These are phyloP conservation scores for Nemania sp. DNA, from an alignment of 2,329 filamentous ascomycete species.

Conservation along the genomic window DNA sequence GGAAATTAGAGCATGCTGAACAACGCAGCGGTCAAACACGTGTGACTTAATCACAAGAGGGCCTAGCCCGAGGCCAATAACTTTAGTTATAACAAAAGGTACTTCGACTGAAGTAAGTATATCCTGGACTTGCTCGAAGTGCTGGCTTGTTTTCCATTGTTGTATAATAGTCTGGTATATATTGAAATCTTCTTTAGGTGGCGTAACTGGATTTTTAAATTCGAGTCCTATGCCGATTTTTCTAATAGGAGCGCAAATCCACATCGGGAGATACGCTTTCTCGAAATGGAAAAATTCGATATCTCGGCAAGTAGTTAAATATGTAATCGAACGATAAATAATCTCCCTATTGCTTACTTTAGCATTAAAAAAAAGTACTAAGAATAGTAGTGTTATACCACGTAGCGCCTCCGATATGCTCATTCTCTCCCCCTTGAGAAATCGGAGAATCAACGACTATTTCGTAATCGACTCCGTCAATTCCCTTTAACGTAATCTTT, in stretches of 20 bases:
- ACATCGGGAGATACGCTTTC: slow-evolving; percentile 40
- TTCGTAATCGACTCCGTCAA: slow-evolving; percentile 39
- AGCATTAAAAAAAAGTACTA: slow-evolving; percentile 15
- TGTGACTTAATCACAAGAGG: too few species aligned
- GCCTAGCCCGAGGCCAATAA: too few species aligned
- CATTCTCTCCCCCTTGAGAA: slow-evolving; percentile 31
- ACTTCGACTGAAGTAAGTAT: too few species aligned
- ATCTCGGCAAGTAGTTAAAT: slow-evolving; percentile 30
- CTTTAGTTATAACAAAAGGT: too few species aligned
- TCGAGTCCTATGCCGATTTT: slow-evolving; percentile 8
- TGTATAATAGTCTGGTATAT: too few species aligned
- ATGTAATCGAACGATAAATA: slow-evolving; percentile 32
- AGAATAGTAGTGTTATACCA: slow-evolving; percentile 36
- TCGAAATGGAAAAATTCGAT: slow-evolving; percentile 26
- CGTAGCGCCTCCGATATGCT: slow-evolving; percentile 30
- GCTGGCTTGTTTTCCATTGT: too few species aligned
- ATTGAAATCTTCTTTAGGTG: too few species aligned
- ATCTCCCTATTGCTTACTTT: slow-evolving; percentile 34
- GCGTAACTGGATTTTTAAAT: too few species aligned
- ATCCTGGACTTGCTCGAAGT: too few species aligned
- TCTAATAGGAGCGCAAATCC: slow-evolving; percentile 34
- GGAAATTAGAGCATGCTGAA: too few species aligned
- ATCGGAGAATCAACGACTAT: slow-evolving; percentile 22
- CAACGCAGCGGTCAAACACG: too few species aligned
- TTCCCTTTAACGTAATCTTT: slow-evolving; percentile 32